Conservation (phyloP, 2,329 filamentous ascomycete genomes). For the Coniochaeta pulveracea region DNA sequence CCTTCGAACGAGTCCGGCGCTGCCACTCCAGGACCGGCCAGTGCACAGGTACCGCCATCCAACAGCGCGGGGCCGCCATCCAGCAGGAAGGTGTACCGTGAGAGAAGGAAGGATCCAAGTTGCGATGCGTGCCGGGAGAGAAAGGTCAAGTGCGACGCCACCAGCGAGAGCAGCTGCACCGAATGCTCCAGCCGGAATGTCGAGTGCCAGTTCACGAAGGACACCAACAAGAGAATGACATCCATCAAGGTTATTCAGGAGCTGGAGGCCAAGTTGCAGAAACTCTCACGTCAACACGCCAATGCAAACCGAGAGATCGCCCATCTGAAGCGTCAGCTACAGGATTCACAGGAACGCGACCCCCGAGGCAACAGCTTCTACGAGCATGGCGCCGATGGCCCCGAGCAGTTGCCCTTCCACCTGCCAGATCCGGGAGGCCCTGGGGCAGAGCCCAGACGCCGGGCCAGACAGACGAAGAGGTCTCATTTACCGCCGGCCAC, state of each 20-base stretch:
- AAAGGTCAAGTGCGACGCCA: slow-evolving; percentile 86
- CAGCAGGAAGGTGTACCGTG: slow-evolving; percentile 89
- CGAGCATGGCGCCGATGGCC: slow-evolving; percentile 34
- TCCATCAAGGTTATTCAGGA: slow-evolving; percentile 99
- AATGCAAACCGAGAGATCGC: too few species aligned
- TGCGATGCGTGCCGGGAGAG: slow-evolving; percentile 92
- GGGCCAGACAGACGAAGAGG: slow-evolving; percentile 47
- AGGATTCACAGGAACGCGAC: too few species aligned
- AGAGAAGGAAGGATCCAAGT: slow-evolving; percentile 90
- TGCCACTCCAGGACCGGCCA: slow-evolving; percentile 38
- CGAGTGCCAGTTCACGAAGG: slow-evolving; percentile 97
- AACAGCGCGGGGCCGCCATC: slow-evolving; percentile 56
- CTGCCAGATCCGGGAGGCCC: slow-evolving; percentile 57
- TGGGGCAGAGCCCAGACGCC: slow-evolving; percentile 54
- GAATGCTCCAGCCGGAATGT: slow-evolving; percentile 95
- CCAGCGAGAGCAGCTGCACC: slow-evolving; percentile 90
- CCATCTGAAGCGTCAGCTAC: slow-evolving; percentile 55
- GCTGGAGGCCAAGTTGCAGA: slow-evolving; percentile 79
- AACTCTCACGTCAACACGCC: slow-evolving; percentile 64
- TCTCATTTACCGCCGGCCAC: slow-evolving; percentile 64
- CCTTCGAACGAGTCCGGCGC: slow-evolving; percentile 46
- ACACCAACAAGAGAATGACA: slow-evolving; percentile 96
- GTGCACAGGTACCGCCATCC: slow-evolving; percentile 16
- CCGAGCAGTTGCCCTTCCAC: slow-evolving; percentile 38
- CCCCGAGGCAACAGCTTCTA: slow-evolving; percentile 25